phyloP scores from a whole-genome alignment of 768 basidiomycete species.

The Termitomyces sp. region DNA sequence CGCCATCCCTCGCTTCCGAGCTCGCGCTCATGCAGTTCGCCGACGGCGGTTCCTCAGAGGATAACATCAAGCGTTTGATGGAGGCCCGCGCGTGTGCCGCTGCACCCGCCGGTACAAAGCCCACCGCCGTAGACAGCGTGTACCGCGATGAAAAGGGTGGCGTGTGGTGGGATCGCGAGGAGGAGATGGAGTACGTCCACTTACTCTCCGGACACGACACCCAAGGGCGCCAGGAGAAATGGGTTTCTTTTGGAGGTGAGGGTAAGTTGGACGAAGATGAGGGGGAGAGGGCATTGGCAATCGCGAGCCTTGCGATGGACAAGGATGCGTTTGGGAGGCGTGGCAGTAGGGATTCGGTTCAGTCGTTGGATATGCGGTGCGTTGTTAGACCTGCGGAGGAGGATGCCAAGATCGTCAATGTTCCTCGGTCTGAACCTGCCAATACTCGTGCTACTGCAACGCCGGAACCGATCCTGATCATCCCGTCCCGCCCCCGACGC shows the following conservation, averaged over 20 bases:
- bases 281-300: slow-evolving; percentile 9
- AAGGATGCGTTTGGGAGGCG: slow-evolving; percentile 25
- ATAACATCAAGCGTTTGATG: slow-evolving; percentile 49
- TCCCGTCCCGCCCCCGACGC: slow-evolving; percentile 30
- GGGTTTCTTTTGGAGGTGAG: slow-evolving; percentile 38
- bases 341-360: slow-evolving; percentile 41
- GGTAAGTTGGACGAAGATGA: too few species aligned
- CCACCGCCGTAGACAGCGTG: slow-evolving; percentile 40
- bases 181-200: slow-evolving; percentile 63
- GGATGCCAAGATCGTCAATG: slow-evolving; percentile 19
- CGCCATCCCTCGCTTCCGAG: slow-evolving; percentile 57
- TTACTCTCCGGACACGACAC: slow-evolving; percentile 35
- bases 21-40: slow-evolving; percentile 65
- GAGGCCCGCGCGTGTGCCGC: slow-evolving; percentile 46
- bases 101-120: slow-evolving; percentile 16
- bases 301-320: slow-evolving; percentile 8
- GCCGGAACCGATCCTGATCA: slow-evolving; percentile 24
- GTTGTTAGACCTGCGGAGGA: slow-evolving; percentile 32
- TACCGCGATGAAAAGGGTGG: slow-evolving; percentile 58
- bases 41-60: slow-evolving; percentile 57
- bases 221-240: slow-evolving; percentile 28
- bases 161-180: slow-evolving; percentile 69
- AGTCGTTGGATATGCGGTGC: slow-evolving; percentile 43
- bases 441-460: too few species aligned
- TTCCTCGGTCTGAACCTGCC: neutral